Conservation (phyloP, 2,329 filamentous ascomycete genomes). For the Aspergillus quadricinctus region DNA sequence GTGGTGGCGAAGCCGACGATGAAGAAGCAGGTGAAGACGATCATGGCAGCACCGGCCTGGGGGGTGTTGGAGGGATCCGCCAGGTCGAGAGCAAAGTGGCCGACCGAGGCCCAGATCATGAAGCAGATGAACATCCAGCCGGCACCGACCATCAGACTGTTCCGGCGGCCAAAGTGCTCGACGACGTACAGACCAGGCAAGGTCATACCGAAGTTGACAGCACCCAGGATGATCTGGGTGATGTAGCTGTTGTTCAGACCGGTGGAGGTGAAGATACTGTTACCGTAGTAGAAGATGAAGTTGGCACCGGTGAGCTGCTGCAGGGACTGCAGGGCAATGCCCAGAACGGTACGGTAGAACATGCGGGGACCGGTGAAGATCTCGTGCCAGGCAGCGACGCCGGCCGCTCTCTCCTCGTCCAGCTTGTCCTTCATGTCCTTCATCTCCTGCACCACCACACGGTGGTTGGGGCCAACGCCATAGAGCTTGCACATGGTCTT, state of each 20-base stretch:
- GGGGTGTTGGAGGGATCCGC: slow-evolving; percentile 39
- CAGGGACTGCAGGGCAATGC: slow-evolving; percentile 39
- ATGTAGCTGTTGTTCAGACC: slow-evolving; percentile 61
- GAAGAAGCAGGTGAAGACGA: slow-evolving; percentile 67
- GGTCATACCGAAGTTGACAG: slow-evolving; percentile 64
- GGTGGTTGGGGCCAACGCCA: slow-evolving; percentile 50
- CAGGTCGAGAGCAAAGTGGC: slow-evolving; percentile 39
- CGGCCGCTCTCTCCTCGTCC: slow-evolving; percentile 48
- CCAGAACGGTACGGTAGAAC: slow-evolving; percentile 38
- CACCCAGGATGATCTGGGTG: slow-evolving; percentile 61
- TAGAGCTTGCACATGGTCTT: slow-evolving; percentile 52
- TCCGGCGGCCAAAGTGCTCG: slow-evolving; percentile 62
- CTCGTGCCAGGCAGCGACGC: slow-evolving; percentile 30
- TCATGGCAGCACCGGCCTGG: slow-evolving; percentile 60
- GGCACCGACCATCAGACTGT: slow-evolving; percentile 61
- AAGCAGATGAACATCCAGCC: slow-evolving; percentile 65
- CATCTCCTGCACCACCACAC: slow-evolving; percentile 49
- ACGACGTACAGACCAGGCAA: slow-evolving; percentile 65
- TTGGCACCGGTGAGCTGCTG: slow-evolving; percentile 45
- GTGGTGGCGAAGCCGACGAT: slow-evolving; percentile 65
- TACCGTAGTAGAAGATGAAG: slow-evolving; percentile 52
- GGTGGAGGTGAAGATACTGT: slow-evolving; percentile 53
- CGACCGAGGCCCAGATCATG: slow-evolving; percentile 59
- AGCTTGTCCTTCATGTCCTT: slow-evolving; percentile 52
- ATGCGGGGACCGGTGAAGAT: slow-evolving; percentile 42